Percentiles rank a stretch among this genome's conserved stretches.
These are phyloP conservation scores for Cordyceps cateniannulata DNA, from an alignment of 2,329 filamentous ascomycete species.

Conservation along the genomic window DNA sequence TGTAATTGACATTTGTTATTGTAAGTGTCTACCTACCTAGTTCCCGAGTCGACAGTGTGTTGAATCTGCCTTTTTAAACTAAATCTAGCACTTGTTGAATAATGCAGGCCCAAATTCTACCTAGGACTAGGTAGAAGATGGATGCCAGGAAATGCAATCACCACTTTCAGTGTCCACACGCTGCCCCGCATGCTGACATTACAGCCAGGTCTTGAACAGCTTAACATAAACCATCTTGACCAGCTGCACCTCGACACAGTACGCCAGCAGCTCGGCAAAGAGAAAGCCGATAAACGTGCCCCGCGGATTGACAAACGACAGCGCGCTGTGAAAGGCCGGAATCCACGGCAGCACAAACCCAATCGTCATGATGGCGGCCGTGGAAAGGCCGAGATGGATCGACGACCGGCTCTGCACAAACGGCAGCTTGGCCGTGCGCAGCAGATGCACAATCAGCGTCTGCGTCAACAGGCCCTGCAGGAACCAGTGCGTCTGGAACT, in stretches of 20 bases:
- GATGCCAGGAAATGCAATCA: too few species aligned
- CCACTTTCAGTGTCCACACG: too few species aligned
- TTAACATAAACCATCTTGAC: conserved; percentile 23
- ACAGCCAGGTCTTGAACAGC: conserved; percentile 22
- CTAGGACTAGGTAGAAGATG: too few species aligned
- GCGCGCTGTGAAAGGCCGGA: conserved; percentile 17
- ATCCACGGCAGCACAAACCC: conserved; percentile 22
- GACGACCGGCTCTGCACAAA: conserved; percentile 21
- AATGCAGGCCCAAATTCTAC: too few species aligned
- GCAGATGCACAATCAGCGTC: conserved; percentile 23
- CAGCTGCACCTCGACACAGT: conserved; percentile 21
- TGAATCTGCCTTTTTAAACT: background rate
- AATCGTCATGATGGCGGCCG: conserved; percentile 19
- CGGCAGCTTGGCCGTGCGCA: conserved; percentile 22
- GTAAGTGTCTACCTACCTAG: background rate
- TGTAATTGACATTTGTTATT: background rate
- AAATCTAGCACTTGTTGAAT: too few species aligned
- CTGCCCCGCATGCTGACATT: too few species aligned
- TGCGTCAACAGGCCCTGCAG: conserved; percentile 23
- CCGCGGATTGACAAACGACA: conserved; percentile 19
- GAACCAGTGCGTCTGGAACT: conserved; percentile 24
- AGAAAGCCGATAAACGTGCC: conserved; percentile 19
- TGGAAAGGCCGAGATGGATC: conserved; percentile 19
- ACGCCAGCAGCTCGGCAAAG: conserved; percentile 19
- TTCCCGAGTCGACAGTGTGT: background rate